Percentiles rank a stretch among this genome's conserved stretches.
Conservation (phyloP, 2,329 filamentous ascomycete genomes). For the Curvularia spicifera region DNA sequence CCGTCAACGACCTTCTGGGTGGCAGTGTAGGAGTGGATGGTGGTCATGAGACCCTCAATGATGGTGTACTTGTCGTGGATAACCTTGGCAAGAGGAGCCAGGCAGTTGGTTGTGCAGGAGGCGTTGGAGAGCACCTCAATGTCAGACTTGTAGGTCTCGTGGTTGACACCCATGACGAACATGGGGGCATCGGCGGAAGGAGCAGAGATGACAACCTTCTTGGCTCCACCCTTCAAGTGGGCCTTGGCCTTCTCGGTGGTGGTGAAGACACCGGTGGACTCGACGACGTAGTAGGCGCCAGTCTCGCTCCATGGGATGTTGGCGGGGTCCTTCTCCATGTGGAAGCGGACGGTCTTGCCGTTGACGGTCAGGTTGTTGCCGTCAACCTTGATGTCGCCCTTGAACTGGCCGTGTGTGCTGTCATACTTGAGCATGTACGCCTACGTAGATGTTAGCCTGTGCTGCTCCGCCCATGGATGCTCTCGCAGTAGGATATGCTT, state of each 20-base stretch:
- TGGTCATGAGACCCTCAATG: conserved; percentile 99
- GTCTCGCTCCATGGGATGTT: conserved; percentile 89
- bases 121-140: conserved; percentile 97
- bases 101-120: conserved; percentile 99
- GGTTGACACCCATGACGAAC: conserved; percentile 99
- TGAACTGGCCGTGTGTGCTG: conserved; percentile 95
- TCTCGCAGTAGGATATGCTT: conserved; percentile 57
- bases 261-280: conserved; percentile 99
- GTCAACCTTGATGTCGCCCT: conserved; percentile 81
- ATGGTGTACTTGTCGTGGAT: conserved; percentile 98
- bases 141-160: conserved; percentile 89
- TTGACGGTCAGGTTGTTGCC: conserved; percentile 82
- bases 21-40: conserved; percentile 98
- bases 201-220: conserved; percentile 88
- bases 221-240: conserved; percentile 95
- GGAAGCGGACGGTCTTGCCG: conserved; percentile 95
- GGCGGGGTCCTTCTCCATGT: conserved; percentile 87
- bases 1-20: conserved; percentile 99
- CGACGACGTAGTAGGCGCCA: conserved; percentile 91
- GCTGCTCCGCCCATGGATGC: not conserved
- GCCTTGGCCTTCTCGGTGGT: conserved; percentile 93
- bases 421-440: conserved; percentile 99
- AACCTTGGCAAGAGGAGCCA: conserved; percentile 98
- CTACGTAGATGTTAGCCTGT: conserved; percentile 58
- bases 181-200: conserved; percentile 96